These are phyloP conservation scores for Magnaporthales sp. DNA, from an alignment of 2,329 filamentous ascomycete species.

Conservation along the genomic window DNA sequence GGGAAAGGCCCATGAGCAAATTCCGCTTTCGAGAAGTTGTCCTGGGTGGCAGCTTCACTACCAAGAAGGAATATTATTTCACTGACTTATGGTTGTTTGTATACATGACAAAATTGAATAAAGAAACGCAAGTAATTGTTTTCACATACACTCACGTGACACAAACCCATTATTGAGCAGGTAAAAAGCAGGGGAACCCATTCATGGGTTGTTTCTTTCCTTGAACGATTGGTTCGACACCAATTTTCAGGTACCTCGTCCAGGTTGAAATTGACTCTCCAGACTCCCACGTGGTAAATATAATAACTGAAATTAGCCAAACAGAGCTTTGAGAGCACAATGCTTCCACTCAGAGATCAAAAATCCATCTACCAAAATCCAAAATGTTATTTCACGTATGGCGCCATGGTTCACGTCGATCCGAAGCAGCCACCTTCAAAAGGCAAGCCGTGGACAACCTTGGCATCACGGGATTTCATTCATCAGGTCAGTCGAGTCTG, in stretches of 20 bases:
- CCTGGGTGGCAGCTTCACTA: background rate
- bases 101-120: background rate
- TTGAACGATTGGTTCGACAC: background rate
- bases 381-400: constrained; percentile 70
- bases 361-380: constrained; percentile 39
- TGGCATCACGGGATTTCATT: constrained; percentile 56
- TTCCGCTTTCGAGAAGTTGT: background rate
- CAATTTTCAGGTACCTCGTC: background rate
- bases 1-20: background rate
- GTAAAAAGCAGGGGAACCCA: background rate
- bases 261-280: background rate
- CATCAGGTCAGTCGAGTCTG: constrained; percentile 46
- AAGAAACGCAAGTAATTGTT: background rate
- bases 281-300: background rate
- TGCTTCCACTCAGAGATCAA: constrained; percentile 5
- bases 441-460: constrained; percentile 66
- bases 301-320: background rate
- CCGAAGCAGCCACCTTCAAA: constrained; percentile 60
- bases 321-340: background rate
- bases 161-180: background rate
- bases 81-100: background rate
- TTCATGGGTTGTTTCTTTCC: too few species aligned
- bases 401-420: constrained; percentile 61
- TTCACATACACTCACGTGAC: background rate
- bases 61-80: background rate